phyloP scores from a whole-genome alignment of 163 green algal genomes.

The Coccomyxa subellipsoidea region DNA sequence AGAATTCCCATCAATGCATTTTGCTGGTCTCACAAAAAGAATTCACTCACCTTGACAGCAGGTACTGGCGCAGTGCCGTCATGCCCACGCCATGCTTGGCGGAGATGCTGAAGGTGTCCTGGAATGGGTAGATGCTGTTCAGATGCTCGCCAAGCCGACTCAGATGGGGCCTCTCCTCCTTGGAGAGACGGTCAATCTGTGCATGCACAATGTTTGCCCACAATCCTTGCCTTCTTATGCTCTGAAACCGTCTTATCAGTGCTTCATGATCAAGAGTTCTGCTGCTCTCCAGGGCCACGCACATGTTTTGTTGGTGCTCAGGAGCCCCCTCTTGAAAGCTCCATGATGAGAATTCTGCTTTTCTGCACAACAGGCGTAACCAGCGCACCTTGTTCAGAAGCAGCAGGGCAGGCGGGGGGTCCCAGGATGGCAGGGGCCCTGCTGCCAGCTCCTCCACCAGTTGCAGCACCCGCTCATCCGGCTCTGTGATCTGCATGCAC shows the following conservation, averaged over 20 bases:
- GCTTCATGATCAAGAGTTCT: conserved; percentile 43
- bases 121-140: conserved; percentile 27
- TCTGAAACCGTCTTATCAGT: background rate
- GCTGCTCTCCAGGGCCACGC: too few species aligned
- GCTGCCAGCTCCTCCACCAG: conserved; percentile 25
- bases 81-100: conserved; percentile 18
- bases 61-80: conserved; percentile 25
- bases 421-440: background rate
- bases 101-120: conserved; percentile 37
- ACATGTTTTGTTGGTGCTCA: too few species aligned
- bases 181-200: conserved; percentile 16
- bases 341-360: too few species aligned
- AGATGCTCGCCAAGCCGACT: conserved; percentile 32
- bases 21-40: background rate
- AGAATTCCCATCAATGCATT: too few species aligned
- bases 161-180: conserved; percentile 13
- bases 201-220: background rate
- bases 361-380: too few species aligned
- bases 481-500: conserved; percentile 22
- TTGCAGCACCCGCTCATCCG: conserved; percentile 25
- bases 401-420: conserved; percentile 21
- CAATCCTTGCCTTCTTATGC: background rate
- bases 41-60: conserved; percentile 32
- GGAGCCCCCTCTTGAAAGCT: too few species aligned
- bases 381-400: conserved; percentile 38